Conservation (phyloP, 225 moss, liverwort and hornwort genomes). For the Polytrichum formosum region DNA sequence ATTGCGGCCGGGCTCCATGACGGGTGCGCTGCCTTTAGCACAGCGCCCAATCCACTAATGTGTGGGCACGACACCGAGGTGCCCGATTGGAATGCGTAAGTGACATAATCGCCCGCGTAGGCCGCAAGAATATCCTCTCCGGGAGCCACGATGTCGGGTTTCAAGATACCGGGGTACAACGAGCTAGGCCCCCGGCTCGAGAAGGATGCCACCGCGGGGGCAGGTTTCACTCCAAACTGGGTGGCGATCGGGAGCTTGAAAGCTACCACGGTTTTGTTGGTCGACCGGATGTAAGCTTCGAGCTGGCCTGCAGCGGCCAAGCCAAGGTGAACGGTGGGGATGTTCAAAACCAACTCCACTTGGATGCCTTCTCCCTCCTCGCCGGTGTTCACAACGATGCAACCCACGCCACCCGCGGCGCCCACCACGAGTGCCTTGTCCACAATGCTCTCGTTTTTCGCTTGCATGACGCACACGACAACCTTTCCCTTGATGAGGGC, state of each 20-base stretch:
- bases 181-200: constrained; percentile 27
- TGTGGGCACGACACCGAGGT: constrained; percentile 44
- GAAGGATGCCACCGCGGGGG: constrained; percentile 28
- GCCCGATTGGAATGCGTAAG: constrained; percentile 18
- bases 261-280: neutral
- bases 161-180: constrained; percentile 12
- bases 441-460: too few relatives aligned
- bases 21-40: constrained; percentile 17
- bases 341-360: neutral
- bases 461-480: constrained; percentile 44
- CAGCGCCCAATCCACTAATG: neutral
- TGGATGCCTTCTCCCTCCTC: constrained; percentile 16
- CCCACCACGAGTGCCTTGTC: too few relatives aligned
- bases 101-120: neutral
- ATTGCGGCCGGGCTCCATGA: constrained; percentile 39
- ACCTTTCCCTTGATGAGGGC: constrained; percentile 45
- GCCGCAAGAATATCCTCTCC: constrained; percentile 40
- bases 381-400: constrained; percentile 40
- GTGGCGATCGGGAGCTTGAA: constrained; percentile 6
- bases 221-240: constrained; percentile 14
- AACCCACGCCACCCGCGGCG: constrained; percentile 36
- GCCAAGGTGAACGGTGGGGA: constrained; percentile 24
- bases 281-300: constrained; percentile 1
- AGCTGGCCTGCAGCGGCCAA: constrained; percentile 19
- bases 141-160: constrained; percentile 23